Percentiles rank a stretch among this genome's conserved stretches.
Evolutionary conservation across 2,329 filamentous ascomycete species (phyloP).

Genomic region (Nothopassalora personata): DNA sequence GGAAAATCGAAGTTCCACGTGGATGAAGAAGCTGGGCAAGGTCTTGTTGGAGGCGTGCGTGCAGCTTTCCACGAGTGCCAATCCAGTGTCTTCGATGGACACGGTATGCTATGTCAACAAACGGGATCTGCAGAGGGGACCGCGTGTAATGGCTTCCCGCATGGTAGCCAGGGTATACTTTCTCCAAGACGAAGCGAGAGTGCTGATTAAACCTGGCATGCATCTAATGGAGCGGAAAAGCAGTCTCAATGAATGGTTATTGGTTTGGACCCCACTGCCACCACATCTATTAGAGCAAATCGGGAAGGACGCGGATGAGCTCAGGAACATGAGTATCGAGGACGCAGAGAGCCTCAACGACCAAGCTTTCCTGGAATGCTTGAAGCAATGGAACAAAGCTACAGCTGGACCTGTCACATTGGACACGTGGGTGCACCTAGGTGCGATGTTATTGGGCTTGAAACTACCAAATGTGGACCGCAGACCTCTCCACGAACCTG

Average conservation of each 20-base stretch:
- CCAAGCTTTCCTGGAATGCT: neutral
- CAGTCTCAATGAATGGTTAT: too few species aligned
- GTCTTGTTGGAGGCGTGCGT: neutral
- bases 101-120: neutral
- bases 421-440: too few species aligned
- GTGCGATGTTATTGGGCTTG: neutral
- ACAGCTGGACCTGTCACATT: neutral
- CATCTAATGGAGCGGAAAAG: neutral
- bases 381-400: neutral
- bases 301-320: neutral
- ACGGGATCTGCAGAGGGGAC: neutral
- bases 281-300: neutral
- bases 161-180: neutral
- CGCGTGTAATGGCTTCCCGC: neutral
- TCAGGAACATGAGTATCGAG: neutral
- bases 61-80: neutral
- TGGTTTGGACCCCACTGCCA: too few species aligned
- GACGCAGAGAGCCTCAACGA: neutral
- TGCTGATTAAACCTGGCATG: neutral
- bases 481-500: too few species aligned
- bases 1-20: neutral
- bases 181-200: neutral
- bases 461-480: neutral
- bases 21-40: neutral
- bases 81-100: neutral